Conservation (phyloP, 306 rosid genomes). For the Vigna angularis region DNA sequence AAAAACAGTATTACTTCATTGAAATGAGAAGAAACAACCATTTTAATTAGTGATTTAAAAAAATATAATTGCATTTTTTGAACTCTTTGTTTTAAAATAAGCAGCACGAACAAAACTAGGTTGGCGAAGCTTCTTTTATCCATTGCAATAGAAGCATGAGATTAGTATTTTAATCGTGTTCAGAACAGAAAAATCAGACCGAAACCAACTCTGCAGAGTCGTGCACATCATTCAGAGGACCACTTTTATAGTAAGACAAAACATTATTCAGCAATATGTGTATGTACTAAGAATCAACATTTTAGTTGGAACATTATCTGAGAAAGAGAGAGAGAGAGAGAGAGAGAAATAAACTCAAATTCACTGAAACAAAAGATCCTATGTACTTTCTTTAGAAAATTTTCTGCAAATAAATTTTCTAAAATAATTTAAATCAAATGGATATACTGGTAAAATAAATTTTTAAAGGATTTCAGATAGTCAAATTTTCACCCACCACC, state of each 20-base stretch:
- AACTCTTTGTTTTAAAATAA: neutral
- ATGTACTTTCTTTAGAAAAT: neutral
- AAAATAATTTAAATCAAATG: no score
- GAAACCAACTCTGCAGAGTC: neutral
- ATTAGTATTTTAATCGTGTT: neutral
- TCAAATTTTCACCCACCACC: no score
- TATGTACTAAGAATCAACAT: no score
- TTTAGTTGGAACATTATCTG: no score
- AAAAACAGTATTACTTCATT: no score
- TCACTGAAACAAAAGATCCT: neutral
- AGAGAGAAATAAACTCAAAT: neutral
- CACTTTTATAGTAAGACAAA: slow-evolving; percentile 5
- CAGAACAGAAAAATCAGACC: neutral
- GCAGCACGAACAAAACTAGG: neutral
- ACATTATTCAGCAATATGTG: neutral
- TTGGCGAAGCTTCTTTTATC: neutral
- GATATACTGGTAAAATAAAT: no score
- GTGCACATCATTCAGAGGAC: neutral
- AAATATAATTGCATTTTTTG: neutral
- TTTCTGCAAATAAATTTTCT: no score
- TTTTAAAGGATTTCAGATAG: no score
- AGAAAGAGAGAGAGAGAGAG: no score
- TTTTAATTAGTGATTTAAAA: neutral
- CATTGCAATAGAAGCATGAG: neutral
- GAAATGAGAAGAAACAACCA: neutral